Conservation (phyloP, 805 yeast genomes). For the Hanseniaspora clermontiae region DNA sequence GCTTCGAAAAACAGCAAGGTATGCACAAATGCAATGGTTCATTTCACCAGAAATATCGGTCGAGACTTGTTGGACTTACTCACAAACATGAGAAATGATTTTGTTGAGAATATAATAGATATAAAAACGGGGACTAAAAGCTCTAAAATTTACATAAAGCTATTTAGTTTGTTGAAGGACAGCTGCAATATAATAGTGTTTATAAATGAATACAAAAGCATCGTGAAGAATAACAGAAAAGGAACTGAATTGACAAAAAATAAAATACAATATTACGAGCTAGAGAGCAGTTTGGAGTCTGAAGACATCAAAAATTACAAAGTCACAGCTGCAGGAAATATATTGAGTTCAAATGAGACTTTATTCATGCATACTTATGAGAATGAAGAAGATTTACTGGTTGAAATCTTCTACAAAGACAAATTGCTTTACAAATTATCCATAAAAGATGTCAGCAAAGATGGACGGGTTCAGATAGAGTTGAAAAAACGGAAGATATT, state of each 20-base stretch:
- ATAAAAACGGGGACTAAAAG: background rate
- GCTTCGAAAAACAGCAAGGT: background rate
- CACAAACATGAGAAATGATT: background rate
- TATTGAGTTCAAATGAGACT: background rate
- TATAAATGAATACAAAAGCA: background rate
- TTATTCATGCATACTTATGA: background rate
- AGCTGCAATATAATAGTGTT: background rate
- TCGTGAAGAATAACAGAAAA: background rate
- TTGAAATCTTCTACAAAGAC: background rate
- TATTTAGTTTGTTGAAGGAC: background rate
- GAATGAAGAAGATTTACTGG: background rate
- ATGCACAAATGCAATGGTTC: background rate
- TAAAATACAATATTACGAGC: background rate
- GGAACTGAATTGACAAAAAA: background rate
- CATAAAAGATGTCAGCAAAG: background rate
- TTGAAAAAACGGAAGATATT: background rate
- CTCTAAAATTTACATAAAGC: background rate
- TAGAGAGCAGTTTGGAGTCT: background rate
- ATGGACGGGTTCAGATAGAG: background rate
- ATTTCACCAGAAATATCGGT: background rate
- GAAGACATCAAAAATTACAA: background rate
- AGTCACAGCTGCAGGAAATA: background rate
- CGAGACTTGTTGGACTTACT: background rate
- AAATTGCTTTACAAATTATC: background rate
- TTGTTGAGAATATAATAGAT: background rate